phyloP scores from a whole-genome alignment of 768 basidiomycete genomes.

The Russula brevipes region DNA sequence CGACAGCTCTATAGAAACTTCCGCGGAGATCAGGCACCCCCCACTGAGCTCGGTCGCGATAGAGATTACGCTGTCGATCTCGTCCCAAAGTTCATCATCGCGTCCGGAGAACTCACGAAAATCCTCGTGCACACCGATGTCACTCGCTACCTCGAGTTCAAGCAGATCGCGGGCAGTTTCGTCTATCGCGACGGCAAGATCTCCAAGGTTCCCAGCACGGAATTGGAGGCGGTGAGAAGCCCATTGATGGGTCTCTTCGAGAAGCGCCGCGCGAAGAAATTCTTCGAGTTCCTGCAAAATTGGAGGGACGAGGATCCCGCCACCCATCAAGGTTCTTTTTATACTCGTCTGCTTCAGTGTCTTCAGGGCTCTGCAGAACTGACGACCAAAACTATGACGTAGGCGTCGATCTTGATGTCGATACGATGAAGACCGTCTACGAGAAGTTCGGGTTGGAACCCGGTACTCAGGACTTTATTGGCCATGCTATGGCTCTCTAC shows the following conservation, averaged over 20 bases:
- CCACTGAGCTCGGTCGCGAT: slow-evolving; percentile 87
- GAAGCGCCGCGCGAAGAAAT: slow-evolving; percentile 96
- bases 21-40: slow-evolving; percentile 68
- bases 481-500: slow-evolving; percentile 98
- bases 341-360: not conserved
- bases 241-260: slow-evolving; percentile 99
- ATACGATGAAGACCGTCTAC: slow-evolving; percentile 92
- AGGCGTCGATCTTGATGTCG: slow-evolving; percentile 86
- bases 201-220: slow-evolving; percentile 95
- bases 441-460: slow-evolving; percentile 95
- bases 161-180: slow-evolving; percentile 98
- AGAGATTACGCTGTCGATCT: slow-evolving; percentile 98
- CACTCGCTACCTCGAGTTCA: slow-evolving; percentile 97
- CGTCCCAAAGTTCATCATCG: slow-evolving; percentile 98
- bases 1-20: slow-evolving; percentile 92
- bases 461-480: slow-evolving; percentile 98
- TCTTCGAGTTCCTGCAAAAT: slow-evolving; percentile 93
- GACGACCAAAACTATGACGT: not conserved
- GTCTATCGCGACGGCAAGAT: slow-evolving; percentile 96
- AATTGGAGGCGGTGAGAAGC: slow-evolving; percentile 93
- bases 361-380: not conserved
- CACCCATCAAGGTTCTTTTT: slow-evolving; percentile 80
- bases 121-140: slow-evolving; percentile 99
- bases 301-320: slow-evolving; percentile 96
- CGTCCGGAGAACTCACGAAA: slow-evolving; percentile 93